phyloP scores from a whole-genome alignment of 129 eudicot genomes.

The Deinandra increscens region DNA sequence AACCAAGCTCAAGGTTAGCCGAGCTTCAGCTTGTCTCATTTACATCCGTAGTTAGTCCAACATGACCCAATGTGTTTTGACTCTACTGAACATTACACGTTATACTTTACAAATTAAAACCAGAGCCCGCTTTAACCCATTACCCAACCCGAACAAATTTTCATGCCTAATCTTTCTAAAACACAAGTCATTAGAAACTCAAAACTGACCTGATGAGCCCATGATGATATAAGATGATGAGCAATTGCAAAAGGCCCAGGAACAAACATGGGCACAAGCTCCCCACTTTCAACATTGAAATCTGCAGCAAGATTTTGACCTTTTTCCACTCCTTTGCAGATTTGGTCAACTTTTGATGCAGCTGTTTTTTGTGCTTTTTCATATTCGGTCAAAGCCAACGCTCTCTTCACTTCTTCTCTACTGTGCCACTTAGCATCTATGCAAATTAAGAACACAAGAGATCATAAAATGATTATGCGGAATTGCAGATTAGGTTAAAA shows the following conservation, averaged over 20 bases:
- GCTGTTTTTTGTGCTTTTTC: slow-evolving; percentile 69
- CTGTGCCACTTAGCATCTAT: slow-evolving; percentile 48
- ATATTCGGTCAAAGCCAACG: slow-evolving; percentile 60
- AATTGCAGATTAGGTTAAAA: background rate
- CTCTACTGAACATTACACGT: background rate
- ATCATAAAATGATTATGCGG: background rate
- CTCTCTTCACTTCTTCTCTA: slow-evolving; percentile 71
- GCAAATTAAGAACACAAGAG: background rate
- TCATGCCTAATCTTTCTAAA: background rate
- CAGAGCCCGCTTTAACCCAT: background rate
- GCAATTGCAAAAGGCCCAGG: slow-evolving; percentile 87
- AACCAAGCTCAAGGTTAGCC: too few species aligned
- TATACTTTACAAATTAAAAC: background rate
- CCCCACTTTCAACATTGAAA: slow-evolving; percentile 80
- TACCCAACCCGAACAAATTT: background rate
- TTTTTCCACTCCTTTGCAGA: slow-evolving; percentile 71
- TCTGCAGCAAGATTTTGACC: slow-evolving; percentile 60
- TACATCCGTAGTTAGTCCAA: background rate
- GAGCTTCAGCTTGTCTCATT: too few species aligned
- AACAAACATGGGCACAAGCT: slow-evolving; percentile 71
- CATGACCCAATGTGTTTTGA: background rate
- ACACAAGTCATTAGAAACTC: background rate
- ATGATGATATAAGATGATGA: slow-evolving; percentile 75
- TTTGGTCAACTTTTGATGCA: slow-evolving; percentile 62
- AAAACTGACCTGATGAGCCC: slow-evolving; percentile 47